These are phyloP conservation scores for Komagataella populi DNA, from an alignment of 805 yeast species.

Conservation along the genomic window DNA sequence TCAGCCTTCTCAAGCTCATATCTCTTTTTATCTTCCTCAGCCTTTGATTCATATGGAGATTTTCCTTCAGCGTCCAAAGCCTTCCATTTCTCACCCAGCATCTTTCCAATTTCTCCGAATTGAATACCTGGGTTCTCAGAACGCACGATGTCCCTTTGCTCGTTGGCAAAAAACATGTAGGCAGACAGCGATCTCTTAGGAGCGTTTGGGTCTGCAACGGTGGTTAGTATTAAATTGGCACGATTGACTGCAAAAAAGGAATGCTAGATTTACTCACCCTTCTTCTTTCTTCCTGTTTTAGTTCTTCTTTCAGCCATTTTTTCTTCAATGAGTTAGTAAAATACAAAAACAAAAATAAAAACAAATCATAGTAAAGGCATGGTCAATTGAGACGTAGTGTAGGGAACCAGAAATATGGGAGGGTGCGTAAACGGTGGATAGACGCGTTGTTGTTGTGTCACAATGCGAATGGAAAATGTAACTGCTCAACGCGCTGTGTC, in stretches of 20 bases:
- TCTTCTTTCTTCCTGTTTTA: conserved; percentile 22
- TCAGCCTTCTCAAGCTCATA: conserved; percentile 93
- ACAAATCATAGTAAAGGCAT: neutral
- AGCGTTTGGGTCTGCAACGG: conserved; percentile 75
- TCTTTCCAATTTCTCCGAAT: conserved; percentile 91
- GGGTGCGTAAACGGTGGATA: neutral
- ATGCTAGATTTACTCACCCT: conserved; percentile 8
- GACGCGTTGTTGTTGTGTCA: neutral
- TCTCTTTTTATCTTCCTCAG: conserved; percentile 94
- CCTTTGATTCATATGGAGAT: conserved; percentile 83
- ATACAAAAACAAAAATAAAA: conserved; percentile 2
- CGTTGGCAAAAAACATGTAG: conserved; percentile 98
- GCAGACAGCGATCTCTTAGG: conserved; percentile 98
- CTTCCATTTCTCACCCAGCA: conserved; percentile 96
- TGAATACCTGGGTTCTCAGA: conserved; percentile 94
- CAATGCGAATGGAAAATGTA: neutral
- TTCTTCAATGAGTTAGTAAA: conserved; percentile 3
- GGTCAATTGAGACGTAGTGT: neutral
- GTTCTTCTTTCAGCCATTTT: conserved; percentile 14
- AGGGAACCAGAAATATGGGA: neutral
- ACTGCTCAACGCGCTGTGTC: too few relatives aligned
- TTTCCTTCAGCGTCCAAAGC: conserved; percentile 73
- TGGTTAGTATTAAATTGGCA: neutral
- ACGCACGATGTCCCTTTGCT: conserved; percentile 90
- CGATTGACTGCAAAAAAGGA: neutral